Percentiles rank a stretch among this genome's conserved stretches.
phyloP scores from a whole-genome alignment of 371 early-diverging fungal genomes.

The Rhizopus delemar region DNA sequence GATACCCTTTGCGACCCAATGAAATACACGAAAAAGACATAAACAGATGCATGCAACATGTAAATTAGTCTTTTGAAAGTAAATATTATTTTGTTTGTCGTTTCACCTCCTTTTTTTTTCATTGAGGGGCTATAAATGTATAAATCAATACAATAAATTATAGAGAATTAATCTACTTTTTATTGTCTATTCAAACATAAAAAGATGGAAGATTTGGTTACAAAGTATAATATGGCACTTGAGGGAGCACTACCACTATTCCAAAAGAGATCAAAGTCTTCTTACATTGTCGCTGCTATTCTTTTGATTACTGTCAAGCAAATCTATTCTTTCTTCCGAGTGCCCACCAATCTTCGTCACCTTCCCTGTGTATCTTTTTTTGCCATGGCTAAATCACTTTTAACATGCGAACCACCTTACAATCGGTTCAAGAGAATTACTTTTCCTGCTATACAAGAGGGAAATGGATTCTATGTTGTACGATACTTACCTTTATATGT shows the following conservation, averaged over 20 bases:
- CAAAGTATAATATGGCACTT: too few relatives aligned
- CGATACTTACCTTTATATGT: neutral
- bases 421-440: constrained; percentile 1
- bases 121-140: too few relatives aligned
- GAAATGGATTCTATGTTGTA: constrained; percentile 12
- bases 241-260: neutral
- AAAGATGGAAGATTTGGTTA: too few relatives aligned
- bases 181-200: too few relatives aligned
- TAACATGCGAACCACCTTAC: constrained; percentile 6
- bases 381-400: constrained; percentile 14
- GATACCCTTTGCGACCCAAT: too few relatives aligned
- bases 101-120: too few relatives aligned
- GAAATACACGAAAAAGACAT: too few relatives aligned
- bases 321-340: constrained; percentile 5
- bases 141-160: too few relatives aligned
- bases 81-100: too few relatives aligned
- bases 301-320: constrained; percentile 3
- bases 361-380: constrained; percentile 12
- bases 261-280: neutral
- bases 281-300: constrained; percentile 14
- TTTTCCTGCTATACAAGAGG: neutral
- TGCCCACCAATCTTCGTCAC: constrained; percentile 10
- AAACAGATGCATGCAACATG: too few relatives aligned
- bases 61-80: too few relatives aligned
- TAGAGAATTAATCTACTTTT: too few relatives aligned